Base-by-base conservation (phyloP, 2,329 filamentous ascomycete species). In the Niveomyces coronatus region DNA sequence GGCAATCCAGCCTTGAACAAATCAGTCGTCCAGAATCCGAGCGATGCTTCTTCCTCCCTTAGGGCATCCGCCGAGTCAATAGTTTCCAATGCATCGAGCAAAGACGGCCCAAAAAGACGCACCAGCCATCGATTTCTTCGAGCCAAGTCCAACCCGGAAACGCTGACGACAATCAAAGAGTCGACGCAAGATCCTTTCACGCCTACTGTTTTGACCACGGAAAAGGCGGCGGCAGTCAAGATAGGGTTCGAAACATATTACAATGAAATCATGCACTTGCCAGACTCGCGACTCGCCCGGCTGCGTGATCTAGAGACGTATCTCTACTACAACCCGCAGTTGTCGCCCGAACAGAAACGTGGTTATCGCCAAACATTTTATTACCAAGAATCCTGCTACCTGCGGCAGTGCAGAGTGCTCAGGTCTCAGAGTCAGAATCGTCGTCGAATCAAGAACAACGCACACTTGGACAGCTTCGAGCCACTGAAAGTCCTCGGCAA, bases 161-260 rank as follows among this genome's bases (percentile, higher is more conserved):
- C 50, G 8, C 43, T 63, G 20, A 53, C 50, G 15, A 62, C 58
- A 22, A 62, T 63, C 16, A 52, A 55, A 9, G 59, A 62, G 36
- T 45, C 47, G n/a, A 43, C 46, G 4, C 39, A 45, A 2, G 40
- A 52, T 23, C 45, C 45, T 9, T 44, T 49, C 9, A 49, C 48
- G 23, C 61, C 62, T 4, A 62, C 62, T 0, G 52, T 63, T 9
- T 31, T 49, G 18, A 94, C 87, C 0, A 80, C 86, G 0, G 89
- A 96, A 60, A 77, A 74, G 43, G 75, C 80, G 3, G 78, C 86
- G 0, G 81, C 85, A 0, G 82, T 85, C 30, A 95, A 94, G 56
- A 76, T 93, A 15, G 93, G 78, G 49, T 70, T 96, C 9, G 91
- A 96, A 57, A 85, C 79, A 0, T 76, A 88, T 50, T 95, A 84